Conservation (phyloP, 2,329 filamentous ascomycete genomes). For the Ophiostoma novo-ulmi region DNA sequence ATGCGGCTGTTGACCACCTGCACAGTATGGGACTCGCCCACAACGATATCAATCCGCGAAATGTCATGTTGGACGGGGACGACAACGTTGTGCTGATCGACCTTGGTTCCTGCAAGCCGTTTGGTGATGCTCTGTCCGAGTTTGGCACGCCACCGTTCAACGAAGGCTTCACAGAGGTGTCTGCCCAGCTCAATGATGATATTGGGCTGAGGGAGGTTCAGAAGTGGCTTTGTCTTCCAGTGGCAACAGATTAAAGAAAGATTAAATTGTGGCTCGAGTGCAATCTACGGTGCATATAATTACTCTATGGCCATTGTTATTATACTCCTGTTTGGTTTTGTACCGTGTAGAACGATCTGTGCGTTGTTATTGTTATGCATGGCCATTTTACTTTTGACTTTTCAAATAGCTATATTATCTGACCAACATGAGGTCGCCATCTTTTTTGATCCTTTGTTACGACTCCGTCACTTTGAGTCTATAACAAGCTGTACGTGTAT, state of each 20-base stretch:
- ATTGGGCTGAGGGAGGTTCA: background rate
- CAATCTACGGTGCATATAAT: background rate
- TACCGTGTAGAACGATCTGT: too few species aligned
- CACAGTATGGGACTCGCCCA: conserved; percentile 7
- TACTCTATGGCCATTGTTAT: background rate
- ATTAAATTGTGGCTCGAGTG: background rate
- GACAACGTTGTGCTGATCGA: background rate
- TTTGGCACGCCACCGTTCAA: conserved; percentile 12
- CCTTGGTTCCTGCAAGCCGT: conserved; percentile 4
- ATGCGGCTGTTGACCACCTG: conserved; percentile 1
- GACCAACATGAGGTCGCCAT: too few species aligned
- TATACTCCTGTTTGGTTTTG: too few species aligned
- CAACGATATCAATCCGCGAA: conserved; percentile 7
- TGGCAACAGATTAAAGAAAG: background rate
- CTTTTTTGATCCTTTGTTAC: too few species aligned
- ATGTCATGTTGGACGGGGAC: background rate
- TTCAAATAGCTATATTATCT: too few species aligned
- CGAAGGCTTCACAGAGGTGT: background rate
- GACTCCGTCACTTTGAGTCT: too few species aligned
- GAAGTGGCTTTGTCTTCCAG: background rate
- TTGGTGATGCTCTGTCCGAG: background rate
- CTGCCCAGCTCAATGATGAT: background rate
- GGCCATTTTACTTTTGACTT: too few species aligned
- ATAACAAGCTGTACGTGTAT: too few species aligned
- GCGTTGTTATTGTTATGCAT: too few species aligned